These are phyloP conservation scores for Mucor velutinosus DNA, from an alignment of 371 early-diverging fungal species.

Conservation along the genomic window DNA sequence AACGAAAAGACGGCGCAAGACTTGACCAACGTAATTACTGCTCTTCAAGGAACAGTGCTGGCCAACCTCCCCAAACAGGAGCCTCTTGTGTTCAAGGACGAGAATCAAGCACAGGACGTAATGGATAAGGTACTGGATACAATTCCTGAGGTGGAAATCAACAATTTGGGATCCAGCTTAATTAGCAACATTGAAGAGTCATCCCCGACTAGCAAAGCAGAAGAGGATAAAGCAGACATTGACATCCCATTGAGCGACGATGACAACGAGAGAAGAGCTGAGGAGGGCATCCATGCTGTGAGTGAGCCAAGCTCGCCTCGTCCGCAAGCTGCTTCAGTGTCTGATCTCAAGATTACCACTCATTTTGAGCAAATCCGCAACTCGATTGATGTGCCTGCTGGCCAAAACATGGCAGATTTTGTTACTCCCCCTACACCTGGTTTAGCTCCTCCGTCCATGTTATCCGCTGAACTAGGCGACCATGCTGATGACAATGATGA, in stretches of 20 bases:
- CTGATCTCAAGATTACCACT: constrained; percentile 8
- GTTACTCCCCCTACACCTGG: constrained; percentile 51
- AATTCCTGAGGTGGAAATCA: constrained; percentile 4
- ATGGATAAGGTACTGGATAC: background rate
- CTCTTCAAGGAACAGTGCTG: constrained; percentile 8
- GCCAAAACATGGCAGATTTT: constrained; percentile 51
- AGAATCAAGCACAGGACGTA: background rate
- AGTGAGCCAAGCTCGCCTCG: constrained; percentile 31
- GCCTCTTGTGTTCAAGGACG: background rate
- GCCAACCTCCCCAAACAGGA: background rate
- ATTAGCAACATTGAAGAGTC: constrained; percentile 5
- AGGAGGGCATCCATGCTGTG: constrained; percentile 5
- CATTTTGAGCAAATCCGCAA: constrained; percentile 21
- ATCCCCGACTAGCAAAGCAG: background rate
- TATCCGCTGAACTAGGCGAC: background rate
- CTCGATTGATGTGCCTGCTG: constrained; percentile 33
- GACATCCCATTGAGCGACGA: background rate
- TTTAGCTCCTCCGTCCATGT: constrained; percentile 16
- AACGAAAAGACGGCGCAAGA: constrained; percentile 6
- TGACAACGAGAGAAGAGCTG: background rate
- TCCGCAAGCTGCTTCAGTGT: constrained; percentile 6
- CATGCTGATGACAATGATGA: constrained; percentile 9
- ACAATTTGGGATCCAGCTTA: constrained; percentile 14
- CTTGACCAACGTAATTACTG: constrained; percentile 13
- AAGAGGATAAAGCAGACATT: constrained; percentile 7